A percentile compares a stretch with the other conserved stretches of the same genome.
Evolutionary conservation across 2,329 filamentous ascomycete species (phyloP).

Genomic region (Fusarium sp.): DNA sequence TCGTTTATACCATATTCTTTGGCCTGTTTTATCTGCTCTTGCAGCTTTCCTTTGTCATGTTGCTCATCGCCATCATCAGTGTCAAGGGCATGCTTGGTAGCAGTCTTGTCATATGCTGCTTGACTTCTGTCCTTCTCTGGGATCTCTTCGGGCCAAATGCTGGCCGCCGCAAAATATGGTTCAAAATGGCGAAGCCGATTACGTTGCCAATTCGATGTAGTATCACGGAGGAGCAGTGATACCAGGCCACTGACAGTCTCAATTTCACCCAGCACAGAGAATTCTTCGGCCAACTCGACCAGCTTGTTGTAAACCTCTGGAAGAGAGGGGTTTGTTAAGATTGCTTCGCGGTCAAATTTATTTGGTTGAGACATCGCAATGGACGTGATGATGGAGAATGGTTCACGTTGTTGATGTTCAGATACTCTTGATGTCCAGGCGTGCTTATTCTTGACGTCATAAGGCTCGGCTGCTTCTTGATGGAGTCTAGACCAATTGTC

Average conservation of each 20-base stretch:
- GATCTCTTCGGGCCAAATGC: constrained; percentile 36
- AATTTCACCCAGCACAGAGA: constrained; percentile 35
- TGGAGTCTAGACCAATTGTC: background rate
- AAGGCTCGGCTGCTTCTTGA: background rate
- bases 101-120: background rate
- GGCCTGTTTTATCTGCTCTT: background rate
- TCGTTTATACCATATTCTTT: background rate
- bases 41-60: constrained; percentile 1
- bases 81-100: background rate
- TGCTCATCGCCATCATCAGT: background rate
- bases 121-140: background rate
- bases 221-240: constrained; percentile 36
- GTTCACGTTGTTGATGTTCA: background rate
- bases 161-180: constrained; percentile 31
- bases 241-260: constrained; percentile 18
- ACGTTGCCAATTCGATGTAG: constrained; percentile 36
- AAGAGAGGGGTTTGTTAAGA: constrained; percentile 20
- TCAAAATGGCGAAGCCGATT: constrained; percentile 4
- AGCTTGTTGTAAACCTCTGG: constrained; percentile 22
- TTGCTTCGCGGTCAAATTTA: constrained; percentile 22
- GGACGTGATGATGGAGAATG: background rate
- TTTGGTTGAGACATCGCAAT: constrained; percentile 1
- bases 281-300: constrained; percentile 27
- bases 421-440: background rate
- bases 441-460: constrained; percentile 21